Conservation (phyloP, 805 yeast species). For the Candida takata region DNA sequence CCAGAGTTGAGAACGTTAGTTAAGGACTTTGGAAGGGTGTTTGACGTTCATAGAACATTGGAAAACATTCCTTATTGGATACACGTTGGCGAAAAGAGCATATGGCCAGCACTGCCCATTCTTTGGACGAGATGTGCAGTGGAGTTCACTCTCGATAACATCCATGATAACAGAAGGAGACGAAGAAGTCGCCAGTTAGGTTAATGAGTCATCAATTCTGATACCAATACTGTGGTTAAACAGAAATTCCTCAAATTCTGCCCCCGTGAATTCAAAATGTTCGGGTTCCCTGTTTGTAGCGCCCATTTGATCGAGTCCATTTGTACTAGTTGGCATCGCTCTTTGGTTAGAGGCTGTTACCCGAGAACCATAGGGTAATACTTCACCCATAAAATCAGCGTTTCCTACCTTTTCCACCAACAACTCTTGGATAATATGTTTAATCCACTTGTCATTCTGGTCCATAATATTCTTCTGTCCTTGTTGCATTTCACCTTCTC, state of each 20-base stretch:
- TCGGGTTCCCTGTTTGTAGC: too few relatives aligned
- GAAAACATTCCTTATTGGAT: constrained; percentile 91
- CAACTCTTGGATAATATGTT: not conserved
- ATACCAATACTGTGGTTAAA: not conserved
- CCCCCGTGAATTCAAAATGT: not conserved
- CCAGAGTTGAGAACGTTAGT: constrained; percentile 69
- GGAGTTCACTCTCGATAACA: constrained; percentile 81
- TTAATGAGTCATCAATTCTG: too few relatives aligned
- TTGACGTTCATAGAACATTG: constrained; percentile 63
- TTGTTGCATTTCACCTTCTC: too few relatives aligned
- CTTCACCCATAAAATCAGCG: too few relatives aligned
- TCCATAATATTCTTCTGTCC: too few relatives aligned
- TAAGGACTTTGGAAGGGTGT: constrained; percentile 23
- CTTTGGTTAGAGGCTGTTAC: too few relatives aligned
- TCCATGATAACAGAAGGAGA: constrained; percentile 34
- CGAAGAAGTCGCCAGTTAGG: not conserved
- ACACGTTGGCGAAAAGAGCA: constrained; percentile 81
- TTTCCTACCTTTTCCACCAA: too few relatives aligned
- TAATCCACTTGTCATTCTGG: not conserved
- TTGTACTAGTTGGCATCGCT: too few relatives aligned
- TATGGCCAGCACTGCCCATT: constrained; percentile 86
- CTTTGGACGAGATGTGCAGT: constrained; percentile 84
- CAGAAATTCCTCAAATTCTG: not conserved
- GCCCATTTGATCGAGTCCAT: too few relatives aligned
- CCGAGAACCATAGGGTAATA: too few relatives aligned